A percentile compares a stretch with the other conserved stretches of the same genome.
Conservation (phyloP, 139 green algal genomes). For the Chlorella sp. region DNA sequence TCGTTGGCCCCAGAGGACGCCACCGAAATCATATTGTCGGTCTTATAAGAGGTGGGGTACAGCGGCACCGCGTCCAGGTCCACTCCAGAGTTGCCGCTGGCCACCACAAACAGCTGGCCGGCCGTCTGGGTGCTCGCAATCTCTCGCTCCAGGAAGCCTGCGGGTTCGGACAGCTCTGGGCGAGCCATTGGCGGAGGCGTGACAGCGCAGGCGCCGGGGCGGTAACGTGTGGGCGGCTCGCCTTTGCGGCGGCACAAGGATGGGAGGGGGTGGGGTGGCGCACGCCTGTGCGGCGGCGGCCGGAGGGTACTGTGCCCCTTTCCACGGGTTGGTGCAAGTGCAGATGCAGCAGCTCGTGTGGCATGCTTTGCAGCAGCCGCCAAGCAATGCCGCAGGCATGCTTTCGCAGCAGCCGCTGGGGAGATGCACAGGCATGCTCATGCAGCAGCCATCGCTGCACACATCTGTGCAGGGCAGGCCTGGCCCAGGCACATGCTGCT, state of each 20-base stretch:
- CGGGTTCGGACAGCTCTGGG: no score
- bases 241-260: no score
- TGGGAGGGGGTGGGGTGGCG: not conserved
- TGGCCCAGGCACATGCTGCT: not conserved
- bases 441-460: not conserved
- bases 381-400: no score
- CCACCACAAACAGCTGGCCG: conserved; percentile 54
- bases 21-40: conserved; percentile 46
- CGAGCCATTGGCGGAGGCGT: not conserved
- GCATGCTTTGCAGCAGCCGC: no score
- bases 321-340: no score
- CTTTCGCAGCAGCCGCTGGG: no score
- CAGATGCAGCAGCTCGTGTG: no score
- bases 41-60: conserved; percentile 48
- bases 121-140: conserved; percentile 17
- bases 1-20: conserved; percentile 32
- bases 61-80: conserved; percentile 47
- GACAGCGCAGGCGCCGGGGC: not conserved
- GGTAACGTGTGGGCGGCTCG: not conserved
- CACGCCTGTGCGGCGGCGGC: no score
- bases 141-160: conserved; percentile 41
- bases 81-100: conserved; percentile 49
- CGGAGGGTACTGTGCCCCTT: no score
- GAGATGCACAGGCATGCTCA: not conserved
- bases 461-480: not conserved